Conservation (phyloP, 495 filamentous ascomycete species). For the Saxispiralis lemnorum region DNA sequence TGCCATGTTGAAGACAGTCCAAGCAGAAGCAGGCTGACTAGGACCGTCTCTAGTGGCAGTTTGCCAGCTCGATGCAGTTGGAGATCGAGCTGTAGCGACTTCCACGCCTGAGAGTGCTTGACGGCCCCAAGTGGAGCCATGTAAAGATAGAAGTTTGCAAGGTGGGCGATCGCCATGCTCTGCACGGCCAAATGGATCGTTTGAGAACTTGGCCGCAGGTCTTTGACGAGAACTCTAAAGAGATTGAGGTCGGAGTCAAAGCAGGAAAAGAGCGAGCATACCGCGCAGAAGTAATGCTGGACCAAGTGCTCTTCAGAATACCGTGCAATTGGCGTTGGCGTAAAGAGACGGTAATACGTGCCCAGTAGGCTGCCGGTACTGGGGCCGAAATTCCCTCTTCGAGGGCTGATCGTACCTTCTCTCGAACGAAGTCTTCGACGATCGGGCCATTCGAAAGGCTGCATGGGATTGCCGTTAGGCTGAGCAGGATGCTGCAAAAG, state of each 20-base stretch:
- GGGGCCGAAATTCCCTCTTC: not conserved
- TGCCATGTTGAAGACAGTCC: constrained; percentile 4
- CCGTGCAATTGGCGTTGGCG: not conserved
- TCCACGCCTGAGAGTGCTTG: constrained; percentile 2
- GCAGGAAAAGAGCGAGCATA: constrained; percentile 1
- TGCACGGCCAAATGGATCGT: not conserved
- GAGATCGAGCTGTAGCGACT: constrained; percentile 1
- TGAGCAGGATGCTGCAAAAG: not conserved
- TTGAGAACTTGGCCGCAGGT: not conserved
- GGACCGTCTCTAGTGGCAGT: not conserved
- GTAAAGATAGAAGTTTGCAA: constrained; percentile 2
- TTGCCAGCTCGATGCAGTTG: not conserved
- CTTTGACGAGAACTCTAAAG: not conserved
- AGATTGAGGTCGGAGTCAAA: constrained; percentile 3
- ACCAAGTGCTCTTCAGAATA: constrained; percentile 1
- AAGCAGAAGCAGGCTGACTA: constrained; percentile 1
- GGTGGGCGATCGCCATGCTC: constrained; percentile 1
- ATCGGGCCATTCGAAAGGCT: no score
- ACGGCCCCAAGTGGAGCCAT: not conserved
- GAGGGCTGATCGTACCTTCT: not conserved
- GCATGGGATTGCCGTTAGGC: not conserved
- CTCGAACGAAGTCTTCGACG: not conserved
- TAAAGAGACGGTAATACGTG: constrained; percentile 1
- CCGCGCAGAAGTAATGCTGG: not conserved
- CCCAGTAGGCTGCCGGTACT: not conserved